Evolutionary conservation across 768 basidiomycete genomes (phyloP), one percentile per base, ranked within the genome.

Genomic region (Sutorius australiensis): DNA sequence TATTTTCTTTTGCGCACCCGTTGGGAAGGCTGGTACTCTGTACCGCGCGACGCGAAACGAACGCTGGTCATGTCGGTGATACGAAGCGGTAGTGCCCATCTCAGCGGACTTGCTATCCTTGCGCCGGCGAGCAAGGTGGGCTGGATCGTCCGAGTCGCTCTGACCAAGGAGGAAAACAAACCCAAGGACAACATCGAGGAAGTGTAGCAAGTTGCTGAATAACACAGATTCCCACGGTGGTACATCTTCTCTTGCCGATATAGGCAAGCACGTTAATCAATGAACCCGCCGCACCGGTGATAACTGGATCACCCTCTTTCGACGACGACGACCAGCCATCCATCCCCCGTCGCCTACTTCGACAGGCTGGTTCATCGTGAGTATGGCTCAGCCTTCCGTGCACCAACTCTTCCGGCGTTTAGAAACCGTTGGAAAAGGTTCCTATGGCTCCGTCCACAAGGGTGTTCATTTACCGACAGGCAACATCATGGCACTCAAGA

Each of bases 21-120:
- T 70, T 95, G 93, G 0, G 89, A 92, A n/a, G 95, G 95, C 67
- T 98, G 95, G 63, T 98, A 98, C 71, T 95, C 92, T n/a, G 83
- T 80, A 40, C 95, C 95, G 40, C 83, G 81, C 28, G 86, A 79
- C 30, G 75, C 76, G 65, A 79, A 84, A 7, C 93, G 84, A 13
- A 69, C 56, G 46, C 55, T 42, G 6, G 59, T 51, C 42, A 62
- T 57, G 51, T 57, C 53, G 30, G 58, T 36, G 46, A 61, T 34
- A n/a, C 57, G 55, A 30, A 58, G 40, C 13, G 65, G 67, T 16
- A 58, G 51, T 30, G 54, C 6, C 66, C 66, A 67, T 50, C 49
- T 53, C n/a, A 60, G 49, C 10, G 67, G 6, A 38, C 54, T 54
- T 13, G 60, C 36, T 49, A 54, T 38, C 21, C 61, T 48, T n/a